Evolutionary conservation across 352 stramenopile species (phyloP), one percentile per base, ranked within the genome.

Genomic region (Pythium scleroteichum): DNA sequence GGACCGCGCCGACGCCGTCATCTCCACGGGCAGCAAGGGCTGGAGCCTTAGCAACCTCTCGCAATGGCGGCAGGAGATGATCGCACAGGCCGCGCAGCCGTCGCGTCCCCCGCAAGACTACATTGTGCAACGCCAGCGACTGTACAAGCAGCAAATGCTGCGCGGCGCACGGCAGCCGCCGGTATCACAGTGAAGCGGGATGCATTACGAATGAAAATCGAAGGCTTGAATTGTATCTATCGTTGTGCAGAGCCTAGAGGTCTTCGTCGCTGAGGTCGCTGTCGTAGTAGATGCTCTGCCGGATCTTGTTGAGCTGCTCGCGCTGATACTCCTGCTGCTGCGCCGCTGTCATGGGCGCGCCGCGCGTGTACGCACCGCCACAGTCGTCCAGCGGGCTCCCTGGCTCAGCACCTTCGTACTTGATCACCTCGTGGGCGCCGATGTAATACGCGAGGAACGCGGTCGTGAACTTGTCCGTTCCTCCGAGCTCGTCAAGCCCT

Each of bases 401-500:
- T 0, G 88, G 88, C 48, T 88, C 78, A 1, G 72, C 59, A 42
- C 98, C 98, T 67, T 98, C 98, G 51, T 94, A 97, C 66, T 97
- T 98, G 73, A 98, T 91, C 52, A 99, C 96, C 40, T 97, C 93
- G 35, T 99, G 89, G 26, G 80, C 69, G 17, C 85, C 79, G 24
- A 98, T 79, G 33, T 97, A 97, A 68, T 92, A 97, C 7, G 90
- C 95, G 29, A 98, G 73, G 56, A 92, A 95, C 48, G 94, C 81
- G 0, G 91, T 97, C 12, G 83, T 87, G 80, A 99, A 98, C 63
- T 98, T 92, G 59, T 98, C 87, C 0, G 77, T 90, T 44, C 95
- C 94, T 39, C 96, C 96, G 23, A 99, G 60, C 57, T 99, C 96
- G 71, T 98, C 94, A 66, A 99, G 90, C 0, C 96, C 97, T 56